A percentile compares a stretch with the other conserved stretches of the same genome.
Conservation (phyloP, 164 flowering plant genomes). For the Aristolochia contorta region DNA sequence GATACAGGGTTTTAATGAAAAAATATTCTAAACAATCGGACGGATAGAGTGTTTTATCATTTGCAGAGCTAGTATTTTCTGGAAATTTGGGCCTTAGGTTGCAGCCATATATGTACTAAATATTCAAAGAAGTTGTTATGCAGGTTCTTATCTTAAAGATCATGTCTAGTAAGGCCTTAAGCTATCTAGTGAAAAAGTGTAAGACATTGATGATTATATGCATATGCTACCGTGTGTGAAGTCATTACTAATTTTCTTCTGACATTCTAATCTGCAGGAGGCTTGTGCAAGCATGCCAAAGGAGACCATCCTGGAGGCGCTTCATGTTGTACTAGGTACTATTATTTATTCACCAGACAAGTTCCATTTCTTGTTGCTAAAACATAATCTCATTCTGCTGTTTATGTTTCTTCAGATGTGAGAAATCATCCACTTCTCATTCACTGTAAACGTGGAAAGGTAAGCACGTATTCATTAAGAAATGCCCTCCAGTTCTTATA, state of each 20-base stretch:
- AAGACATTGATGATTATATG: neutral
- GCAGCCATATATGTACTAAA: neutral
- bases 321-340: conserved; percentile 61
- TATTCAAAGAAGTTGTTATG: no score
- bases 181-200: no score
- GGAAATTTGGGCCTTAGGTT: neutral
- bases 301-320: conserved; percentile 51
- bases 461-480: conserved; percentile 1
- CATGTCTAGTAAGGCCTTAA: no score
- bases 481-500: neutral
- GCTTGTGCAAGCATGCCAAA: conserved; percentile 34
- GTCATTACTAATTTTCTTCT: neutral
- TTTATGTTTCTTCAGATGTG: conserved; percentile 33
- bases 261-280: conserved; percentile 27
- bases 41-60: neutral
- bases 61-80: neutral
- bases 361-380: neutral
- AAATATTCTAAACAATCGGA: no score
- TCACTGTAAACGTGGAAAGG: conserved; percentile 87
- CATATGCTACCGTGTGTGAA: no score
- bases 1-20: no score
- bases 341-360: neutral
- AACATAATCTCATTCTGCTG: neutral
- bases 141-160: no score
- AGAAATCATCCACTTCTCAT: conserved; percentile 64